Evolutionary conservation across 441 rosid genomes (phyloP), one percentile per base, ranked within the genome.

Genomic region (Monsonia emarginata): DNA sequence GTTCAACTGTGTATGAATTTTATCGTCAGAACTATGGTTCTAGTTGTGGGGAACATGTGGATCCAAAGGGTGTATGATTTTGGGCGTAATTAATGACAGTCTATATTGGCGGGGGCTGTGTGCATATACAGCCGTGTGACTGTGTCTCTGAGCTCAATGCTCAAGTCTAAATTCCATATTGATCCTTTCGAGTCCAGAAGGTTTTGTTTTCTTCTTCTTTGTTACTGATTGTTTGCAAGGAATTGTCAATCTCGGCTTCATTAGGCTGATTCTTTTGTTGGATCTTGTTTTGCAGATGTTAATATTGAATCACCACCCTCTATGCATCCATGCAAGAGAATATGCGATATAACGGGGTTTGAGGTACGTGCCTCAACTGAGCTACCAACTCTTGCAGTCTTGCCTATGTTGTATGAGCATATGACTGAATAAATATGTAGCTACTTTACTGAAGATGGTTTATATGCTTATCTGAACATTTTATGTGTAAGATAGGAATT

Each of bases 251-350:
- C 6, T n/a, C 7, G 9, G 1, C 22, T 44, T 10, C 48, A 10
- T 52, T 24, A 31, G 25, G 28, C n/a, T 70, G 14, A 52, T 48
- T 44, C 42, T 21, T 71, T 44, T 10, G 0, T 28, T 52, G 30
- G 19, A 62, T 66, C 54, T 40, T 66, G 32, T 59, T 65, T 27
- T 64, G 74, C 84, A 89, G 98, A 86, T 83, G 69, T 82, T 56
- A 88, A 81, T 74, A 88, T 89, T 56, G 96, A 91, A 74, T 84
- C 96, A 13, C 93, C 95, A 32, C 96, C 96, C 18, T 81, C 96
- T 4, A 80, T 84, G 79, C 88, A 84, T 75, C 96, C 97, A 0
- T 64, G 87, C 79, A 85, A 78, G 88, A 84, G 80, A 76, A 84
- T 91, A 42, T 91, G 98, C 67, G 98, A 91, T 72, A 78, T 91